Evolutionary conservation across 495 filamentous ascomycete genomes (phyloP).

Genomic region (Penicillium desertorum): DNA sequence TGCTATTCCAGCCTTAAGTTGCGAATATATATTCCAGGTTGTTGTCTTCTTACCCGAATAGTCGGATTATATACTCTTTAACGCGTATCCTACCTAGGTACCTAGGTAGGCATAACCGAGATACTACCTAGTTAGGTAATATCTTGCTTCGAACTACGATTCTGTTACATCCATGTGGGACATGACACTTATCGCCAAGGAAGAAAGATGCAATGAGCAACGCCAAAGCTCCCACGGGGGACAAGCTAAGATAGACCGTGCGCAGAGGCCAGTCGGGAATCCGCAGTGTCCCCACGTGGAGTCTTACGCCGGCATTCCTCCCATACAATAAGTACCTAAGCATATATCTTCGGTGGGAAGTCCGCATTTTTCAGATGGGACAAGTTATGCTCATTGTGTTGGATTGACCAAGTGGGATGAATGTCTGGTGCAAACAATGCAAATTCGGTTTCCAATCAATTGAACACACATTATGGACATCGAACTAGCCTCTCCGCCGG

Average conservation of each 20-base stretch:
- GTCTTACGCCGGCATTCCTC: no score
- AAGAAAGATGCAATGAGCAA: conserved; percentile 12
- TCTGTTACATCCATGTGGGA: background rate
- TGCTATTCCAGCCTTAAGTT: no score
- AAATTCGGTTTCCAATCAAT: background rate
- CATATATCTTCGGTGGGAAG: conserved; percentile 24
- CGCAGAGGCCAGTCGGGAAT: conserved; percentile 7
- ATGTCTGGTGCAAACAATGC: background rate
- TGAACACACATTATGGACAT: conserved; percentile 13
- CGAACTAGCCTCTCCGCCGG: conserved; percentile 22
- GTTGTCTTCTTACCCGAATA: background rate
- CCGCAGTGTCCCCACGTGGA: conserved; percentile 1
- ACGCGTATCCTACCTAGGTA: no score
- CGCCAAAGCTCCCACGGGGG: conserved; percentile 8
- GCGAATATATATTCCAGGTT: no score
- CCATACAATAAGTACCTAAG: no score
- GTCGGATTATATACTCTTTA: background rate
- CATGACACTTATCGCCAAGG: no score
- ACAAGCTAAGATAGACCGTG: background rate
- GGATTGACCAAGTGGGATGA: no score
- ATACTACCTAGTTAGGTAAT: background rate
- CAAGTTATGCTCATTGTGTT: background rate
- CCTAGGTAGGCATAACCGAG: background rate
- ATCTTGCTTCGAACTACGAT: background rate
- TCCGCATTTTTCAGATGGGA: conserved; percentile 9